Evolutionary conservation across 1,284 basidiomycete species (phyloP), one percentile per base, ranked within the genome.

Genomic region (Xerocomus minutiporus): DNA sequence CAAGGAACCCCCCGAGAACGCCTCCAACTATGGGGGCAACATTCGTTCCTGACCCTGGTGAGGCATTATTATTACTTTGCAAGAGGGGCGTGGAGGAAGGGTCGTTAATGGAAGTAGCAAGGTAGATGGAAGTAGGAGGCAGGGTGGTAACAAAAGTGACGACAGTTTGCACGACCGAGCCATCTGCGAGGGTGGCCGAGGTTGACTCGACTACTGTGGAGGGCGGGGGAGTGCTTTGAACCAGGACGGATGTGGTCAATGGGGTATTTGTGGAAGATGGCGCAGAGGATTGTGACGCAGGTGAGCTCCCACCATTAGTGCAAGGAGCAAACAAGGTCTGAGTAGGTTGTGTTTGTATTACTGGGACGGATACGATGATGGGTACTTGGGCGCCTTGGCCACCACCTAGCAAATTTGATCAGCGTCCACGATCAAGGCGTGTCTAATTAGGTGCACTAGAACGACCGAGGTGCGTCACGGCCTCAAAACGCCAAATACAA

Each of bases 1-100:
- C 77, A 49, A 75, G 69, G 48, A 82, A 73, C 7, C 81, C 81
- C 6, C 79, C 81, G 0, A 80, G 63, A 17, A 73, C 74, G 23
- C 81, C 80, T 41, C 81, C 81, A 15, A 79, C 66, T 54, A 83
- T 81, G 4, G 80, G 70, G 1, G 68, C 76, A 12, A 76, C 55
- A 53, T 73, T 67, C 13, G 63, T 62, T 3, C 70, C 59, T 34
- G 64, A 56, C 35, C 51, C 57, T 25, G 41, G 57, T 1, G 64
- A 52, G 7, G 17, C 13, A 41, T 41, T n/a, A 26, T 56, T 63
- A 41, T 42, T 26, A 29, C 55, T 63, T 40, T 66, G 58, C 32
- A 61, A 53, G 28, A 17, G 9, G 29, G 42, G 42, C 8, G 28
- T 6, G 2, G 42, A 17, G 51, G 54, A 60, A 31, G 60, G 60